Percentiles rank a stretch among this genome's conserved stretches.
Evolutionary conservation across 805 yeast genomes (phyloP).

Genomic region (Candida ortonii): DNA sequence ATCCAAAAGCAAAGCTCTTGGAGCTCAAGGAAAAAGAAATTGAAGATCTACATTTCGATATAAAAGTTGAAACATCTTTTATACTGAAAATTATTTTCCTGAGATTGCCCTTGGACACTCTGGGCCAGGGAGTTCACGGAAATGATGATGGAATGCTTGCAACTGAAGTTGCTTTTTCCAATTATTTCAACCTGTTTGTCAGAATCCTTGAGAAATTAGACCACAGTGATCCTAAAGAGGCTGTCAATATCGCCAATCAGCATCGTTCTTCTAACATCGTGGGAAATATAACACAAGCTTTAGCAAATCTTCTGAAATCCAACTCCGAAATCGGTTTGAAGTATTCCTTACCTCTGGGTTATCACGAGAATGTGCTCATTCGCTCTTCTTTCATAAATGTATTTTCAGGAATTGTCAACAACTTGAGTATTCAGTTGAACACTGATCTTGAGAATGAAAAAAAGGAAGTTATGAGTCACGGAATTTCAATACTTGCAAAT

Average conservation of each 20-base stretch:
- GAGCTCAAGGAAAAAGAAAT: slow-evolving; percentile 25
- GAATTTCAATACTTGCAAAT: slow-evolving; percentile 19
- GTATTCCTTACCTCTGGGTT: slow-evolving; percentile 75
- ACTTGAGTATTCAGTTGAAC: slow-evolving; percentile 21
- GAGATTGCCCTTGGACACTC: slow-evolving; percentile 57
- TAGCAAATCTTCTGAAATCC: slow-evolving; percentile 66
- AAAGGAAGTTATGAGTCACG: slow-evolving; percentile 9
- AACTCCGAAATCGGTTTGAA: slow-evolving; percentile 77
- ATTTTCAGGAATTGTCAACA: slow-evolving; percentile 59
- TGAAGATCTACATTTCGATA: slow-evolving; percentile 29
- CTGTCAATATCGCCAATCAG: slow-evolving; percentile 26
- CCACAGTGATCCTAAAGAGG: slow-evolving; percentile 10
- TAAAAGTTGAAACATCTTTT: slow-evolving; percentile 50
- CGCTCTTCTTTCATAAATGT: slow-evolving; percentile 74
- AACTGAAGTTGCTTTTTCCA: slow-evolving; percentile 58
- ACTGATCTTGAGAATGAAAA: slow-evolving; percentile 11
- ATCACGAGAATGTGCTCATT: slow-evolving; percentile 61
- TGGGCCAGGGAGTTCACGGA: slow-evolving; percentile 42
- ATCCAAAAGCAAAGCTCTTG: slow-evolving; percentile 9
- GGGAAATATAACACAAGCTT: slow-evolving; percentile 60
- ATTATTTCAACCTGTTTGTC: slow-evolving; percentile 62
- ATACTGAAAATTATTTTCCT: slow-evolving; percentile 55
- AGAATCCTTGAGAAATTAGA: slow-evolving; percentile 49
- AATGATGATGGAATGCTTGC: slow-evolving; percentile 25
- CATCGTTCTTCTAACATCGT: slow-evolving; percentile 58